Percentiles rank a stretch among this genome's conserved stretches.
Conservation (phyloP, 2,329 filamentous ascomycete genomes). For the Verticillium nonalfalfae region DNA sequence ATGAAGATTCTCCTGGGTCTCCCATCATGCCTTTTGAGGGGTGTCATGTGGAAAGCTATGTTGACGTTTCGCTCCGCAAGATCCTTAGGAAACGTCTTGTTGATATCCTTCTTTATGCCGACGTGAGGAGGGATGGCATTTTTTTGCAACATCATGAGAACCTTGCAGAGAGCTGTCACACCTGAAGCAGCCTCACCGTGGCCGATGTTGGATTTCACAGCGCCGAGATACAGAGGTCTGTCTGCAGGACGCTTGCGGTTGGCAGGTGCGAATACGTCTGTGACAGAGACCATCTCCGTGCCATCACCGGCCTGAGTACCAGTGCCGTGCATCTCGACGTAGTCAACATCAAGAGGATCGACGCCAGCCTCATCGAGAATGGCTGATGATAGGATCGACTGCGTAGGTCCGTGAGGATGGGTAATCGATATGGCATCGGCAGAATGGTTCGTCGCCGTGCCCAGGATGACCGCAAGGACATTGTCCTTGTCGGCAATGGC, state of each 20-base stretch:
- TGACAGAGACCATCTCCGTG: constrained; percentile 75
- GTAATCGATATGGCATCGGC: constrained; percentile 78
- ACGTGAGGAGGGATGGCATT: constrained; percentile 58
- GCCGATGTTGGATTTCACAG: constrained; percentile 59
- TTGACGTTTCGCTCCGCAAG: constrained; percentile 50
- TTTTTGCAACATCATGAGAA: constrained; percentile 59
- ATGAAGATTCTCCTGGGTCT: constrained; percentile 44
- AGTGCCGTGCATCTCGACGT: constrained; percentile 87
- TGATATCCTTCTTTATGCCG: constrained; percentile 60
- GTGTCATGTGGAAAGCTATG: constrained; percentile 48
- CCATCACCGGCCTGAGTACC: constrained; percentile 81
- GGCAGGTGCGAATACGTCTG: constrained; percentile 43
- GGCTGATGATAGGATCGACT: constrained; percentile 63
- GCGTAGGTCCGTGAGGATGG: constrained; percentile 71
- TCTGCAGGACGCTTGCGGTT: constrained; percentile 37
- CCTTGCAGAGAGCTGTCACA: constrained; percentile 56
- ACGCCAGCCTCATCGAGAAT: constrained; percentile 69
- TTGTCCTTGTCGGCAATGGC: constrained; percentile 71
- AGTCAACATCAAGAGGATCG: constrained; percentile 70
- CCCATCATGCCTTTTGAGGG: constrained; percentile 40
- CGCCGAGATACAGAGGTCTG: constrained; percentile 54
- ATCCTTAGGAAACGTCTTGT: constrained; percentile 52
- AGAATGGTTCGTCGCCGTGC: constrained; percentile 73
- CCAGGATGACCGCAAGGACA: constrained; percentile 70
- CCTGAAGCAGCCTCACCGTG: constrained; percentile 59